Percentiles rank a stretch among this genome's conserved stretches.
Conservation (phyloP, 345 rosid genomes). For the Anastatica hierochuntica region DNA sequence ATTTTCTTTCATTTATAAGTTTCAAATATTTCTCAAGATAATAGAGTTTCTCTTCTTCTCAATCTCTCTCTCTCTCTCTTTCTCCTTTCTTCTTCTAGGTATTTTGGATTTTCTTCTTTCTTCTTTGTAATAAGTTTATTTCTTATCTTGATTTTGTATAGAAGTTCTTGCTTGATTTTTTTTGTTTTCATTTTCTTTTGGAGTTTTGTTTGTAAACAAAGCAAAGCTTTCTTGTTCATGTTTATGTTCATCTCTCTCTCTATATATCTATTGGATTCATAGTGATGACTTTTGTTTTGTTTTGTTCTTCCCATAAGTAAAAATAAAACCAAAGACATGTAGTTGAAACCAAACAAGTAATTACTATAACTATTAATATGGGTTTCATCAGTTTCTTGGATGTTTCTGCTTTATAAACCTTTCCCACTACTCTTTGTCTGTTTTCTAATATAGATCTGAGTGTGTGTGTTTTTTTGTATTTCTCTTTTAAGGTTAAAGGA, state of each 20-base stretch:
- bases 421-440: conserved; percentile 9
- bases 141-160: conserved; percentile 2
- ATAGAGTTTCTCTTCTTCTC: conserved; percentile 37
- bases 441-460: conserved; percentile 21
- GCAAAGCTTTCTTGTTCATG: conserved; percentile 26
- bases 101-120: conserved; percentile 14
- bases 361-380: background rate
- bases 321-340: conserved; percentile 28
- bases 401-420: conserved; percentile 13
- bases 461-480: background rate
- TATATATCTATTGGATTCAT: conserved; percentile 8
- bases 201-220: conserved; percentile 36
- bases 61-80: conserved; percentile 23
- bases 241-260: conserved; percentile 16
- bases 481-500: background rate
- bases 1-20: background rate
- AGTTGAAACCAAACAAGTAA: conserved; percentile 43
- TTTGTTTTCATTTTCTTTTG: conserved; percentile 18
- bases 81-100: conserved; percentile 13
- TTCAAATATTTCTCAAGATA: conserved; percentile 24
- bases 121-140: background rate
- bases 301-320: conserved; percentile 1
- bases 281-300: conserved; percentile 7
- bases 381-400: conserved; percentile 18
- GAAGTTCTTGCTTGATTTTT: conserved; percentile 12